Conservation (phyloP, 2,329 filamentous ascomycete genomes). For the Cytospora paraplurivora region DNA sequence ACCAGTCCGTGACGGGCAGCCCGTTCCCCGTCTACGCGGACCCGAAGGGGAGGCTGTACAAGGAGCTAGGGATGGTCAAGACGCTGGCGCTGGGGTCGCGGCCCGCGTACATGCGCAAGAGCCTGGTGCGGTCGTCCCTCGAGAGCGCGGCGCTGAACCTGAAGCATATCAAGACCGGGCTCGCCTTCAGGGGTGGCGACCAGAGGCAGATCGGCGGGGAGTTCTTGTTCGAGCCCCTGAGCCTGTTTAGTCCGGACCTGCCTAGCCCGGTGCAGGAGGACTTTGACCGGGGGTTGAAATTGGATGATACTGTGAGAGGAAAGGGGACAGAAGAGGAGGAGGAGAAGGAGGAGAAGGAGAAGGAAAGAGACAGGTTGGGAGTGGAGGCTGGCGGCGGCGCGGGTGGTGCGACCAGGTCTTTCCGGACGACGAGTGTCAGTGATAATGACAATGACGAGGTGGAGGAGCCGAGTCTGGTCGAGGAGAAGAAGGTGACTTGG, state of each 20-base stretch:
- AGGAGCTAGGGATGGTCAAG: conserved; percentile 67
- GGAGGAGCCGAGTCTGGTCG: conserved; percentile 38
- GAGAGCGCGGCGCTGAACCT: conserved; percentile 62
- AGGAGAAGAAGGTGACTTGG: conserved; percentile 70
- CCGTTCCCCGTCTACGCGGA: conserved; percentile 79
- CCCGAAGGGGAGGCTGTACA: conserved; percentile 66
- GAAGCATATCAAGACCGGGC: conserved; percentile 56
- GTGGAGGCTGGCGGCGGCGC: neutral
- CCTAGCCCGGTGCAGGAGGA: conserved; percentile 40
- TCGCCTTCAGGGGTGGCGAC: conserved; percentile 66
- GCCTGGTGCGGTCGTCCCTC: conserved; percentile 52
- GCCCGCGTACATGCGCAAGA: conserved; percentile 66
- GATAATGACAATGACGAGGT: conserved; percentile 30
- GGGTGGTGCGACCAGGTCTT: conserved; percentile 5
- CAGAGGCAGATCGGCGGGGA: conserved; percentile 73
- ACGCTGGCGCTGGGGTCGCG: conserved; percentile 61
- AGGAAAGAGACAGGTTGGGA: neutral
- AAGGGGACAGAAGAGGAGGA: conserved; percentile 22
- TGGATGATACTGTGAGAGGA: conserved; percentile 16
- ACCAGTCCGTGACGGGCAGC: conserved; percentile 63
- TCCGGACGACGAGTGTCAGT: conserved; percentile 28
- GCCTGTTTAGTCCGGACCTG: conserved; percentile 47
- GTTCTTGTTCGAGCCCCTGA: conserved; percentile 69
- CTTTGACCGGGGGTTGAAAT: conserved; percentile 38
- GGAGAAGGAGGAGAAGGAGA: conserved; percentile 22